Evolutionary conservation across 345 rosid species (phyloP).

Genomic region (Sisymbrium altissimum): DNA sequence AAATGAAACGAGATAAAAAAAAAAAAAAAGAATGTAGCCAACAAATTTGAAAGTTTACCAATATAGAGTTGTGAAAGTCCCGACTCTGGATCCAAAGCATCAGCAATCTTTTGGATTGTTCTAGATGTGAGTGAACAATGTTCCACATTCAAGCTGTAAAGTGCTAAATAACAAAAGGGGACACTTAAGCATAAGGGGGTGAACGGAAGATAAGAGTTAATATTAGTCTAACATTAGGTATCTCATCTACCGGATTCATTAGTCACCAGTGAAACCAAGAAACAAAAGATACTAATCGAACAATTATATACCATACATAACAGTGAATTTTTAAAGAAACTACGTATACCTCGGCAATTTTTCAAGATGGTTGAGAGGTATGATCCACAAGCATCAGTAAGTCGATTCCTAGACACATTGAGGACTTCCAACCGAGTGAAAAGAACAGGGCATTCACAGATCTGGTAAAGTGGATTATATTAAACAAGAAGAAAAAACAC

Average conservation of each 20-base stretch:
- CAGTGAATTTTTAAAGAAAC: not conserved
- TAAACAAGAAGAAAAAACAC: slow-evolving; percentile 15
- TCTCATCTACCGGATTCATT: not conserved
- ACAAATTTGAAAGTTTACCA: slow-evolving; percentile 43
- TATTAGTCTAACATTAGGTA: not conserved
- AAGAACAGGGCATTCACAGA: slow-evolving; percentile 86
- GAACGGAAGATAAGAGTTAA: slow-evolving; percentile 2
- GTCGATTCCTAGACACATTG: slow-evolving; percentile 87
- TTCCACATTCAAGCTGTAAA: slow-evolving; percentile 77
- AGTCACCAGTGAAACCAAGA: slow-evolving; percentile 10
- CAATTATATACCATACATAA: slow-evolving; percentile 1
- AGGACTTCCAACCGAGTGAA: slow-evolving; percentile 84
- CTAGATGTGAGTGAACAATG: slow-evolving; percentile 82
- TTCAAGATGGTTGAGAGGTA: slow-evolving; percentile 80
- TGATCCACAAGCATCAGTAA: slow-evolving; percentile 97
- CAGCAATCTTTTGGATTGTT: slow-evolving; percentile 71
- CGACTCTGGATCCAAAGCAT: slow-evolving; percentile 56
- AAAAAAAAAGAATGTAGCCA: not conserved
- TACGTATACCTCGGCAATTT: slow-evolving; percentile 63
- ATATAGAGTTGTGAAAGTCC: slow-evolving; percentile 67
- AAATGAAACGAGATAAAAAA: not conserved
- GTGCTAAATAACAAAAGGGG: slow-evolving; percentile 47
- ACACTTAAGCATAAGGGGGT: not conserved
- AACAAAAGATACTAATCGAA: slow-evolving; percentile 1
- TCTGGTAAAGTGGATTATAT: slow-evolving; percentile 44